Base-by-base conservation (phyloP, 345 rosid genomes). In the Camelina sativa region DNA sequence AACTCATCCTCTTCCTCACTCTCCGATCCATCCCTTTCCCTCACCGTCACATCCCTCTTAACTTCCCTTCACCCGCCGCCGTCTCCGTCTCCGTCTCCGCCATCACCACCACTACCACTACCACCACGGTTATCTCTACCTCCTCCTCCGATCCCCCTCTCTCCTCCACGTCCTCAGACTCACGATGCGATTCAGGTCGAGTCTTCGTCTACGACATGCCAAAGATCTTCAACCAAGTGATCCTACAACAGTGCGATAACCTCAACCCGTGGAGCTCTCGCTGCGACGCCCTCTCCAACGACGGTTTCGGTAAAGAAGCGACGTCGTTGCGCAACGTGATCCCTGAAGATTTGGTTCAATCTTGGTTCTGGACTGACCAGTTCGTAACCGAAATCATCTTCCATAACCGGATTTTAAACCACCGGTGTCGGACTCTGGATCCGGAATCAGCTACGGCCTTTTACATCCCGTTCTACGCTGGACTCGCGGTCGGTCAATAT, bases 291-390 rank as follows among this genome's bases (percentile, higher is more conserved):
- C 63, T 96, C 9, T 65, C 81, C 0, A 92, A 92, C 81, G 79
- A 80, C 28, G 99, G 99, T 2, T 85, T 92, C 71, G 98, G 99
- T 2, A 80, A 41, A 53, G 62, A 69, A 37, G 94, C 97, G 0
- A 67, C 85, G 19, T 86, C 85, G 3, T 46, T 95, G 6, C 53
- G 69, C 5, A 85, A 85, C 1, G 19, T 87, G 46, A 77, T 91
- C 12, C 97, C 99, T 16, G 80, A 79, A 13, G 78, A 79, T 71
- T 55, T 95, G 55, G 79, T 85, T n/a, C 87, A 89, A 11, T 89
- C 97, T 0, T 95, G 99, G 99, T 86, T 84, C 78, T 84, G 96
- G 94, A 92, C 99, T 1, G 97, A 95, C 37, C 98, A 95, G 77
- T 92, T 95, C 72, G 91, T 86, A 2, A 74, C 86, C 54, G 98